Evolutionary conservation across 257 asterid genomes (phyloP).

Genomic region (Lycium barbarum): DNA sequence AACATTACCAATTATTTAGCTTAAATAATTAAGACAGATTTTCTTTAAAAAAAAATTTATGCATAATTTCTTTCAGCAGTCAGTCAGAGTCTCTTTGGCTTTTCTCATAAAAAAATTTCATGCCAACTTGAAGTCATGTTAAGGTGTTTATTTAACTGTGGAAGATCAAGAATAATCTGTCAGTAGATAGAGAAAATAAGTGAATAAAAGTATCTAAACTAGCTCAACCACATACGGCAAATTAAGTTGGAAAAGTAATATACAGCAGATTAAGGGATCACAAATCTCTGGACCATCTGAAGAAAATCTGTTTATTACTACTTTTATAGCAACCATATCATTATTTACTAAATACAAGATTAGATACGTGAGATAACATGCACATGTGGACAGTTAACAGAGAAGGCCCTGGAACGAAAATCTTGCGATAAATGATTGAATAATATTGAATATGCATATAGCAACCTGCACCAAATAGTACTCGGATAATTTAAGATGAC

Average conservation of each 20-base stretch:
- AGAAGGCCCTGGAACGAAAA: neutral
- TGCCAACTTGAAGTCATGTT: slow-evolving; percentile 9
- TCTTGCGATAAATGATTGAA: neutral
- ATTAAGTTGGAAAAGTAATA: neutral
- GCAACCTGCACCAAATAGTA: neutral
- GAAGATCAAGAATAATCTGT: neutral
- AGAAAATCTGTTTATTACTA: neutral
- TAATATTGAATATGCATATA: neutral
- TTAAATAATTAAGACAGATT: neutral
- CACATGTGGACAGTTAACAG: slow-evolving; percentile 2
- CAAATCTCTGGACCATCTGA: neutral
- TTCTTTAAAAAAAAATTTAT: neutral
- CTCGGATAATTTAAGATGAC: neutral
- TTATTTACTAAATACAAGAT: neutral
- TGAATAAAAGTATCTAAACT: neutral
- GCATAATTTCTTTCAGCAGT: neutral
- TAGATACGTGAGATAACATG: neutral
- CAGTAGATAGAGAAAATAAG: slow-evolving; percentile 12
- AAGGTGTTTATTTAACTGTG: neutral
- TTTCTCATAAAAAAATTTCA: neutral
- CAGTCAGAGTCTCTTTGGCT: neutral
- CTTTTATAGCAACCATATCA: neutral
- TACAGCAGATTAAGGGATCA: neutral
- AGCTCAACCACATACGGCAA: neutral
- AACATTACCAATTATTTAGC: too few relatives aligned